Percentiles rank a stretch among this genome's conserved stretches.
These are phyloP conservation scores for Penicillium sp. DNA, from an alignment of 2,329 filamentous ascomycete genomes.

Conservation along the genomic window DNA sequence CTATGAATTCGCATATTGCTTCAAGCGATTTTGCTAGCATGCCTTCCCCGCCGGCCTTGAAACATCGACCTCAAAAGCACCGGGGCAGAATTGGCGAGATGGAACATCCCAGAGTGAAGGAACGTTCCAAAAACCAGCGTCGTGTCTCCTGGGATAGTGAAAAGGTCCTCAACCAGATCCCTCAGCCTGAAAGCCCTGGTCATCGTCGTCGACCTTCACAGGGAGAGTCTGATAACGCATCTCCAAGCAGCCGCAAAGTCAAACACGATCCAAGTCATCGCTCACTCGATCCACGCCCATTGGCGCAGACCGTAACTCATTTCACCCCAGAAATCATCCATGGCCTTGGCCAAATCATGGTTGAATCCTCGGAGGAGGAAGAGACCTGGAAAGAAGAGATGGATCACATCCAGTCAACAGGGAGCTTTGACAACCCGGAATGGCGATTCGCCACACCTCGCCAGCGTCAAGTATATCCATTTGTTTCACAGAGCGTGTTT, in stretches of 20 bases:
- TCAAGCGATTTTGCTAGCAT: slow-evolving; percentile 29
- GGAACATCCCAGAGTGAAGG: slow-evolving; percentile 15
- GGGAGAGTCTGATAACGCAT: slow-evolving; percentile 14
- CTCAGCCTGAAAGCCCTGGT: slow-evolving; percentile 11
- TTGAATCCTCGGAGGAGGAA: slow-evolving; percentile 38
- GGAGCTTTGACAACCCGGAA: slow-evolving; percentile 38
- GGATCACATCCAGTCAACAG: slow-evolving; percentile 35
- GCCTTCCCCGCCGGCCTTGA: slow-evolving; percentile 41
- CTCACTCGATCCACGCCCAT: slow-evolving; percentile 10
- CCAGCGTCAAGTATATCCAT: slow-evolving; percentile 41
- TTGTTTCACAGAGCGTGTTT: slow-evolving; percentile 46
- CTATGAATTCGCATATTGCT: slow-evolving; percentile 32
- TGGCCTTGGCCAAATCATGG: slow-evolving; percentile 37
- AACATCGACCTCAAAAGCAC: slow-evolving; percentile 42
- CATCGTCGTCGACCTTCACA: slow-evolving; percentile 7
- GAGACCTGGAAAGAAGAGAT: slow-evolving; percentile 41
- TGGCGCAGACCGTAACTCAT: slow-evolving; percentile 37
- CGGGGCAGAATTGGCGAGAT: slow-evolving; percentile 30
- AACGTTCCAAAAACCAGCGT: slow-evolving; percentile 31
- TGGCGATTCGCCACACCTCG: slow-evolving; percentile 39
- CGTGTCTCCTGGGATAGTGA: slow-evolving; percentile 43
- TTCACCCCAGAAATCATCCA: slow-evolving; percentile 40
- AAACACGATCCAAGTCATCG: slow-evolving; percentile 11
- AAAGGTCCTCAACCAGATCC: slow-evolving; percentile 32
- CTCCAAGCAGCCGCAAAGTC: slow-evolving; percentile 21